A percentile compares a stretch with the other conserved stretches of the same genome.
Conservation (phyloP, 805 yeast genomes). For the Lipomyces mesembrius region DNA sequence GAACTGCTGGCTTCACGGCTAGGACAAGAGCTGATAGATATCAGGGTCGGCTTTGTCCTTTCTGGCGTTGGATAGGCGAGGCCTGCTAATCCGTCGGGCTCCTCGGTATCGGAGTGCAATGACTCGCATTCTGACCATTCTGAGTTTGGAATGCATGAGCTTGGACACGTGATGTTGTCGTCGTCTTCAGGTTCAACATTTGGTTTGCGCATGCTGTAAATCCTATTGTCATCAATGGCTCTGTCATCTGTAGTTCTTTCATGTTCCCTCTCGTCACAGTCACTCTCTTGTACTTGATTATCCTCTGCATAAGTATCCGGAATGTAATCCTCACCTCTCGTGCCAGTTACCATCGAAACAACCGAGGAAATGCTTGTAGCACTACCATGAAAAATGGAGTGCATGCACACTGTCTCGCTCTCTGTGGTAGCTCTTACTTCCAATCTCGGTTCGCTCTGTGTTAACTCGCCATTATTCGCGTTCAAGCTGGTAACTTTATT, state of each 20-base stretch:
- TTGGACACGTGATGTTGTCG: background rate
- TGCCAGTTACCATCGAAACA: background rate
- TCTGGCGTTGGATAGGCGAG: background rate
- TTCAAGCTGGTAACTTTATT: background rate
- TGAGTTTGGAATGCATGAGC: slow-evolving; percentile 19
- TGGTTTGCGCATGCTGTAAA: slow-evolving; percentile 4
- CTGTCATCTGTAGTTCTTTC: background rate
- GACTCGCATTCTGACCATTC: slow-evolving; percentile 30
- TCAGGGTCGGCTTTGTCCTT: background rate
- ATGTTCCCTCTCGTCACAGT: background rate
- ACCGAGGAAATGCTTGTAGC: background rate
- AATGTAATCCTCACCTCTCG: background rate
- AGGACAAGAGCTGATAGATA: background rate
- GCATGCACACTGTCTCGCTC: background rate
- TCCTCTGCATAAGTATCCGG: background rate
- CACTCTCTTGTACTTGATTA: background rate
- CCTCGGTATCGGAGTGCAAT: background rate
- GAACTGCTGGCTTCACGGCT: background rate
- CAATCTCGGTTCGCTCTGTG: background rate
- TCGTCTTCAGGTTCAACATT: slow-evolving; percentile 1
- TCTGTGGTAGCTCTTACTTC: background rate
- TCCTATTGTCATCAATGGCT: background rate
- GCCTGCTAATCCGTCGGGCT: background rate
- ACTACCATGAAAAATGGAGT: background rate
- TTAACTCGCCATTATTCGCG: background rate